These are phyloP conservation scores for Fusarium setosum DNA, from an alignment of 2,329 filamentous ascomycete species.

Conservation along the genomic window DNA sequence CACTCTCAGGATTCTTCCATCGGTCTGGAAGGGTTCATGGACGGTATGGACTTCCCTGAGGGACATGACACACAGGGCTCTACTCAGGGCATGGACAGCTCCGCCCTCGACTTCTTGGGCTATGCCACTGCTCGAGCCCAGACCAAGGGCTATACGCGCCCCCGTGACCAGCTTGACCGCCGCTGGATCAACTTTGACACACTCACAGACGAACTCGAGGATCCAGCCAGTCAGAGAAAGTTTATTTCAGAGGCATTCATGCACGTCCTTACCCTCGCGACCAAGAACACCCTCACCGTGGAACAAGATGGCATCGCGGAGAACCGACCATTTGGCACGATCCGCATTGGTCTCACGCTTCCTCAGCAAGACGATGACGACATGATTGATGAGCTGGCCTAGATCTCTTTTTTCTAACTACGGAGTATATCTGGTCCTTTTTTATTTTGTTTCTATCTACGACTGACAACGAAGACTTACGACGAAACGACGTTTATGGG, in stretches of 20 bases:
- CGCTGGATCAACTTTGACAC: conserved; percentile 74
- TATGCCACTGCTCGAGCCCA: conserved; percentile 54
- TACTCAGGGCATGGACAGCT: conserved; percentile 54
- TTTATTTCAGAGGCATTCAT: conserved; percentile 82
- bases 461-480: neutral
- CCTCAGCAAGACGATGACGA: conserved; percentile 20
- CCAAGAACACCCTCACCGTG: conserved; percentile 71
- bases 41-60: conserved; percentile 27
- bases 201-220: conserved; percentile 76
- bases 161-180: conserved; percentile 46
- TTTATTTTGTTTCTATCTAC: conserved; percentile 8
- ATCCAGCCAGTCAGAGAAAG: conserved; percentile 64
- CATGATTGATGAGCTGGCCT: conserved; percentile 37
- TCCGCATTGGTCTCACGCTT: conserved; percentile 56
- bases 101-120: conserved; percentile 58
- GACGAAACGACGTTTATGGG: conserved; percentile 5
- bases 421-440: neutral
- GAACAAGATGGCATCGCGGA: conserved; percentile 63
- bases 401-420: conserved; percentile 1
- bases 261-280: conserved; percentile 78
- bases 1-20: conserved; percentile 48
- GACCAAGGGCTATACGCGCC: conserved; percentile 47
- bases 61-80: conserved; percentile 47
- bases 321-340: conserved; percentile 57
- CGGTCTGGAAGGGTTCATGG: conserved; percentile 35